Base-by-base conservation (phyloP, 306 rosid species). In the Lithocarpus polystachyus region DNA sequence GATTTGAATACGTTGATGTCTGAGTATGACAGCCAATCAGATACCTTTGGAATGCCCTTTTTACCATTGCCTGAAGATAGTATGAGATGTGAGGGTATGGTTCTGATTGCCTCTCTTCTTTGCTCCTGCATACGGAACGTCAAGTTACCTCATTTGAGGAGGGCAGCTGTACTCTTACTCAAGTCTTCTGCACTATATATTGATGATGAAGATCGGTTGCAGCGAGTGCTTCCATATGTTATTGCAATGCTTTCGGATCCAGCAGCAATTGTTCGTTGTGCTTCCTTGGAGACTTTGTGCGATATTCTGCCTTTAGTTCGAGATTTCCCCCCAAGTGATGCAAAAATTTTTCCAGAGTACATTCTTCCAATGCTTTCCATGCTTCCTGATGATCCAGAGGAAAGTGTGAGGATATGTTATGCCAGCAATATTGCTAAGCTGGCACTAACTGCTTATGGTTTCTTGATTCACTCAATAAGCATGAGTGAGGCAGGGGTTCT, bases 321-420 rank as follows among this genome's bases (percentile, higher is more conserved):
- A 29, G 98, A 93, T 71, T 95, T 95, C 83, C 99, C 98, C 51
- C 99, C 99, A 0, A 95, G 99, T 82, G 99, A 95, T 88, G 99
- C 98, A 37, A 93, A 93, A 86, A 95, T 90, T 73, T 95, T 95
- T 89, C 98, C 99, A 0, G 98, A 90, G 87, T 95, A 95, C 85
- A 95, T 95, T 72, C 82, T 95, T 83, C 97, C 99, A 20, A 95
- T 95, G 99, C 97, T 95, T 70, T 95, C 99, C 77, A 93, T 89
- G 97, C 97, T 95, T 88, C 99, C 99, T 52, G 99, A 95, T 85
- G 99, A 95, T 78, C 93, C 99, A 15, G 99, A 95, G 86, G 99
- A 95, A 87, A 91, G 97, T 80, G 99, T 95, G 82, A 89, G 99
- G 84, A 95, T 91, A 80, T 95, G 99, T 85, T 95, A 93, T 80